Evolutionary conservation across 2,329 filamentous ascomycete species (phyloP), one percentile per base, ranked within the genome.

Genomic region (Sporothrix schenckii): DNA sequence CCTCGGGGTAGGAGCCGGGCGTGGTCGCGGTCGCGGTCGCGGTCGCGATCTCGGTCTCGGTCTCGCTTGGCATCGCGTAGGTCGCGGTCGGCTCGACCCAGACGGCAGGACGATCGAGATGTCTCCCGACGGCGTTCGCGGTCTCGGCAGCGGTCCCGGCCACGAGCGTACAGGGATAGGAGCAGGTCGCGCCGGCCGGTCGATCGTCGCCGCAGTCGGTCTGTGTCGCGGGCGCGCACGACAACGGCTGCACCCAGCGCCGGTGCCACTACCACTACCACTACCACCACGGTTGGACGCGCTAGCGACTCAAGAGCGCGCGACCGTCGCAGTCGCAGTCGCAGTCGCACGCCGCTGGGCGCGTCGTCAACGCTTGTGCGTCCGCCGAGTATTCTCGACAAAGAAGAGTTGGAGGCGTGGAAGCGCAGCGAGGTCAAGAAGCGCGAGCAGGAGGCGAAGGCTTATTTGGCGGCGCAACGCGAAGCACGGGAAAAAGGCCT

Each of bases 361-460:
- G 54, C 56, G 3, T 68, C 69, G 6, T 69, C 72, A 2, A 65
- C 71, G 0, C 68, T 77, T 10, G 75, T 77, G 4, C 78, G 80
- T 41, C 80, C 81, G 1, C 78, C 81, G 2, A 79, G 81, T 0
- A 78, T 77, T 19, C 77, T 82, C 24, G 83, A 80, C 70, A 83
- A 83, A 65, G 81, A 83, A n/a, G 83, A 82, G 53, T 79, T 83
- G 34, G 86, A 88, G 74, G 83, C 83, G 19, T 86, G 86, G 83
- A 89, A 89, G 76, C 84, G 86, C 73, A 85, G 85, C 71, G 87
- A 89, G 74, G 87, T 88, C 68, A 86, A 83, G 76, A 87, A 88
- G 76, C 84, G 87, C 66, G 87, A 89, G 76, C 84, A 84, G 73
- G 87, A 89, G 77, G 88, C 88, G 52, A 89, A 88, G 76, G 87